Percentiles rank a stretch among this genome's conserved stretches.
Evolutionary conservation across 257 asterid genomes (phyloP).

Genomic region (Primulina eburnea): DNA sequence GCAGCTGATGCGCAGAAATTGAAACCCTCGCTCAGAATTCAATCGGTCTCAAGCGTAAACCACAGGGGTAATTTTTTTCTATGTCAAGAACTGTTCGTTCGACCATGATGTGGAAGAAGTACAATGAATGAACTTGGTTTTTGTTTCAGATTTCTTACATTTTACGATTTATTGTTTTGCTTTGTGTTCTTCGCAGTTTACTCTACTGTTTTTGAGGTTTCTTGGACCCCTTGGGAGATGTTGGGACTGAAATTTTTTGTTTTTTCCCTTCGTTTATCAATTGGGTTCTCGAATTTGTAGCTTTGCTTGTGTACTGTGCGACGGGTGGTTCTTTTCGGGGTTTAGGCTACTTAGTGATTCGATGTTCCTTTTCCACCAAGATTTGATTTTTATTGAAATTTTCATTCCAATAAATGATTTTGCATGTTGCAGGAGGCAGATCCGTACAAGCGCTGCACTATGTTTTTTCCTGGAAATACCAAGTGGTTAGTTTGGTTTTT

Average conservation of each 20-base stretch:
- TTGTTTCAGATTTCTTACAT: not conserved
- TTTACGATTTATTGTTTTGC: not conserved
- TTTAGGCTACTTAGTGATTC: slow-evolving; percentile 34
- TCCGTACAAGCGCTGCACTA: slow-evolving; percentile 14
- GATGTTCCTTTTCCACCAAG: slow-evolving; percentile 24
- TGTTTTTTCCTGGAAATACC: slow-evolving; percentile 13
- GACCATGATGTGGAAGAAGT: not conserved
- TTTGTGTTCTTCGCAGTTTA: not conserved
- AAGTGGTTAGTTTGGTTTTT: slow-evolving; percentile 13
- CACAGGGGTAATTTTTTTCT: not conserved
- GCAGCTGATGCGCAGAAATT: not conserved
- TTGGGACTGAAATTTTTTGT: not conserved
- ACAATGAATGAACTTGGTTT: no score
- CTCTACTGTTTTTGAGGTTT: not conserved
- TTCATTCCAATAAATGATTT: slow-evolving; percentile 14
- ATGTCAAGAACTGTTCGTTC: not conserved
- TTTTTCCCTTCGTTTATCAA: slow-evolving; percentile 12
- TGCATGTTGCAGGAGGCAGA: slow-evolving; percentile 42
- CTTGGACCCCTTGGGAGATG: not conserved
- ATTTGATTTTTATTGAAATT: slow-evolving; percentile 16
- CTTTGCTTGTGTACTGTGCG: slow-evolving; percentile 20
- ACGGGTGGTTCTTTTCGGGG: slow-evolving; percentile 6
- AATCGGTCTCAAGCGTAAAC: not conserved
- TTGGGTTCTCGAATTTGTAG: slow-evolving; percentile 13
- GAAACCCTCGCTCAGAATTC: not conserved